phyloP scores from a whole-genome alignment of 441 rosid species.

The Daphne laureola region DNA sequence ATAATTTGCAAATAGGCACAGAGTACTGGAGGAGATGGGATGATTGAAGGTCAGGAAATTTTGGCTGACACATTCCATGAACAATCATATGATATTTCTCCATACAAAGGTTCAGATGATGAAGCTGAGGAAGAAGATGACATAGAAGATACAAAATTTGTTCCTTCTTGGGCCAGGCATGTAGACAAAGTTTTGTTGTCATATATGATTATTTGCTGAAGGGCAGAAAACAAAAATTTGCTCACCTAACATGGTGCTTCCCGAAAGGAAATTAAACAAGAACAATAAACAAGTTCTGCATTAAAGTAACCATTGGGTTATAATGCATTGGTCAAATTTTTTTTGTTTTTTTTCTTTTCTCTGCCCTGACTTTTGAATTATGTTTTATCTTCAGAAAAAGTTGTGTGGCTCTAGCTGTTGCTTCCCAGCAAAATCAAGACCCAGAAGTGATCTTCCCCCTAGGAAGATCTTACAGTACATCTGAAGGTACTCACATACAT shows the following conservation, averaged over 20 bases:
- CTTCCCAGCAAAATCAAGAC: slow-evolving; percentile 43
- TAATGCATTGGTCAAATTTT: too few relatives aligned
- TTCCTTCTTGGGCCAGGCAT: slow-evolving; percentile 91
- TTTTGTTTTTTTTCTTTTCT: too few relatives aligned
- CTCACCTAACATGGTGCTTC: too few relatives aligned
- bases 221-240: too few relatives aligned
- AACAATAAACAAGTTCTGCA: too few relatives aligned
- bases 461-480: slow-evolving; percentile 36
- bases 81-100: slow-evolving; percentile 81
- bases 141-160: slow-evolving; percentile 40
- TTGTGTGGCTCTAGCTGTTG: slow-evolving; percentile 26
- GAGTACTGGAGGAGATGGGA: slow-evolving; percentile 18
- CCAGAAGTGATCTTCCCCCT: slow-evolving; percentile 40
- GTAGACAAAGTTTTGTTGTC: slow-evolving; percentile 11
- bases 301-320: not conserved
- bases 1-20: slow-evolving; percentile 25
- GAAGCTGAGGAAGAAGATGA: slow-evolving; percentile 68
- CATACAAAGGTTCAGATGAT: slow-evolving; percentile 83
- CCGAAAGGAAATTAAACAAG: too few relatives aligned
- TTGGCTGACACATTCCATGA: slow-evolving; percentile 27
- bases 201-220: not conserved
- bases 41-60: slow-evolving; percentile 16
- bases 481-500: slow-evolving; percentile 37
- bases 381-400: slow-evolving; percentile 42
- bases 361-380: not conserved